Conservation (phyloP, 2,329 filamentous ascomycete species). For the Pseudonectria buxi region DNA sequence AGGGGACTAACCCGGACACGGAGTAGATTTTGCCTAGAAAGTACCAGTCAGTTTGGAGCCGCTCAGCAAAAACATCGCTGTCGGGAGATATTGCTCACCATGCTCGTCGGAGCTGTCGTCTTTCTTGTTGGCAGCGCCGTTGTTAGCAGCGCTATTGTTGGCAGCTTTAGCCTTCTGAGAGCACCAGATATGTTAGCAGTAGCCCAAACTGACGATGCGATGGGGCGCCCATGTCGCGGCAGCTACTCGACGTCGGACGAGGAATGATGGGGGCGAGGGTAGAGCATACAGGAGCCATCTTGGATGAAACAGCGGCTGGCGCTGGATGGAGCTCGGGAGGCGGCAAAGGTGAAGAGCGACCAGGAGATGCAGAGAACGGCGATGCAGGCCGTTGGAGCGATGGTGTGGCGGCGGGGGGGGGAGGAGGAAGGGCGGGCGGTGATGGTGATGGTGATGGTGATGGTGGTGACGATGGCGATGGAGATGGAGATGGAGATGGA, state of each 20-base stretch:
- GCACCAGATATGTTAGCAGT: slow-evolving; percentile 11
- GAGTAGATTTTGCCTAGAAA: slow-evolving; percentile 53
- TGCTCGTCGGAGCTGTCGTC: no score
- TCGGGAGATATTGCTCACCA: no score
- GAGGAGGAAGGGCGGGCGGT: slow-evolving; percentile 21
- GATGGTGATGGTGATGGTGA: slow-evolving; percentile 25
- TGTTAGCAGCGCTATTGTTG: slow-evolving; percentile 29
- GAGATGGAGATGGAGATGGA: slow-evolving; percentile 27
- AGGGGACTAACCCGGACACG: slow-evolving; percentile 50
- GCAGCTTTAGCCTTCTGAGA: slow-evolving; percentile 19
- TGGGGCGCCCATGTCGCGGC: slow-evolving; percentile 7
- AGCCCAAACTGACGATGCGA: slow-evolving; percentile 11
- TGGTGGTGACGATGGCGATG: slow-evolving; percentile 26
- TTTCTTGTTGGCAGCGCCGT: slow-evolving; percentile 24
- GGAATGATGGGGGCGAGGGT: slow-evolving; percentile 14
- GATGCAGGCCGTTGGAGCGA: slow-evolving; percentile 24
- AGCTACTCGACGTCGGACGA: slow-evolving; percentile 2
- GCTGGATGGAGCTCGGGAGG: slow-evolving; percentile 18
- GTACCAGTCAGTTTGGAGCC: background rate
- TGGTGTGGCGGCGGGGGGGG: slow-evolving; percentile 27
- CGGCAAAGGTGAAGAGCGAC: slow-evolving; percentile 19
- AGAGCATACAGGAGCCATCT: slow-evolving; percentile 51
- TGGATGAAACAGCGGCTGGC: slow-evolving; percentile 29
- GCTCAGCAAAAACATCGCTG: no score
- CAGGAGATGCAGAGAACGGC: slow-evolving; percentile 16